Evolutionary conservation across 371 early-diverging fungal genomes (phyloP).

Genomic region (Syncephalastrum sp.): DNA sequence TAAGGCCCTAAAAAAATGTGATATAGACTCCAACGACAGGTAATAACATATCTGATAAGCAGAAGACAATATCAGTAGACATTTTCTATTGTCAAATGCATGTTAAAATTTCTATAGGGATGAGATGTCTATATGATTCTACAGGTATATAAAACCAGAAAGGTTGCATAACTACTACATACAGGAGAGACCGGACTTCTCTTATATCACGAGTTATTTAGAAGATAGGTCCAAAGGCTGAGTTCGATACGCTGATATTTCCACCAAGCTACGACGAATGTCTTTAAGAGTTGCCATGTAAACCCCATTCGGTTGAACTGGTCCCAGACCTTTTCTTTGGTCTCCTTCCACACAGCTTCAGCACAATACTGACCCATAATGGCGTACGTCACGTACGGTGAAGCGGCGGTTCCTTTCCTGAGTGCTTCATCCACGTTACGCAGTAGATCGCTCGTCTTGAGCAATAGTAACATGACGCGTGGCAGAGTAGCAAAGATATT

Average conservation of each 20-base stretch:
- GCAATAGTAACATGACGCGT: conserved; percentile 74
- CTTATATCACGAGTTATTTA: too few relatives aligned
- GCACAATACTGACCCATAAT: conserved; percentile 61
- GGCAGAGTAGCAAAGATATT: conserved; percentile 81
- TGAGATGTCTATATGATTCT: too few relatives aligned
- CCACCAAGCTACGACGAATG: conserved; percentile 11
- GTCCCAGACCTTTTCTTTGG: conserved; percentile 14
- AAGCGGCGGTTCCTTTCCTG: conserved; percentile 21
- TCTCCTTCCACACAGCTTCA: conserved; percentile 50
- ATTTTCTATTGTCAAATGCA: too few relatives aligned
- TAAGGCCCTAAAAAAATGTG: too few relatives aligned
- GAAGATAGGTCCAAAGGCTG: conserved; percentile 6
- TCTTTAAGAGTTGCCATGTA: conserved; percentile 10
- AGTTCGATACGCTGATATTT: conserved; percentile 6
- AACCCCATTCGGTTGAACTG: conserved; percentile 3
- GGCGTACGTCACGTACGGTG: conserved; percentile 51
- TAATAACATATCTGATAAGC: too few relatives aligned
- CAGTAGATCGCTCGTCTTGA: conserved; percentile 91
- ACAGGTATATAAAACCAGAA: too few relatives aligned
- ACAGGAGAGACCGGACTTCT: too few relatives aligned
- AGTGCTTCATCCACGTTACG: conserved; percentile 60
- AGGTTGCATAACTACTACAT: too few relatives aligned
- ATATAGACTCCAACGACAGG: too few relatives aligned
- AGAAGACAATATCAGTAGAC: too few relatives aligned
- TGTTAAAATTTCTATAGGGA: too few relatives aligned